Conservation (phyloP, 805 yeast genomes). For the Jamesozyma rosinii region DNA sequence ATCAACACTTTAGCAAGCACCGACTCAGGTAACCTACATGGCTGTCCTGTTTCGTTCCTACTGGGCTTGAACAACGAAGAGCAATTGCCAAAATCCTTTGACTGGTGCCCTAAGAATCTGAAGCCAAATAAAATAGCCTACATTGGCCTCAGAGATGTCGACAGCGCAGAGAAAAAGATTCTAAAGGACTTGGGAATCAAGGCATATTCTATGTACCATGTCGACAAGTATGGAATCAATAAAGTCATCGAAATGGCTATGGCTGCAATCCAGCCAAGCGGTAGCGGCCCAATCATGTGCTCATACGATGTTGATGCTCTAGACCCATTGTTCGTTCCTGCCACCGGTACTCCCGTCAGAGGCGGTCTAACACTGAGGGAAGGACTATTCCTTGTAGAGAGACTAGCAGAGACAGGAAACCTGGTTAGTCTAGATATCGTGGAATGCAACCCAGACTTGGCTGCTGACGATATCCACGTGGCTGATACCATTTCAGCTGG, state of each 20-base stretch:
- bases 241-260: conserved; percentile 88
- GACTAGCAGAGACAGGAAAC: conserved; percentile 82
- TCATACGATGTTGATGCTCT: conserved; percentile 95
- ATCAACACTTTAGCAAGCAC: conserved; percentile 82
- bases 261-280: conserved; percentile 62
- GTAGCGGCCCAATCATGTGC: conserved; percentile 70
- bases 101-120: conserved; percentile 70
- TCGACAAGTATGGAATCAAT: conserved; percentile 88
- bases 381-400: conserved; percentile 86
- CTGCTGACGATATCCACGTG: conserved; percentile 63
- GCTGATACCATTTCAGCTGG: conserved; percentile 85
- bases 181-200: conserved; percentile 62
- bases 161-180: conserved; percentile 70
- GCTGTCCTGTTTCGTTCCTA: conserved; percentile 89
- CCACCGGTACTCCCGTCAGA: conserved; percentile 95
- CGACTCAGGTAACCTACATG: conserved; percentile 85
- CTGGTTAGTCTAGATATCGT: conserved; percentile 84
- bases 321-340: conserved; percentile 89
- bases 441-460: conserved; percentile 86
- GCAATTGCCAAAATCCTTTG: conserved; percentile 51
- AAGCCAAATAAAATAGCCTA: conserved; percentile 70
- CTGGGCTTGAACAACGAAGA: conserved; percentile 62
- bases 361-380: conserved; percentile 94
- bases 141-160: conserved; percentile 92
- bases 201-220: conserved; percentile 91